These are phyloP conservation scores for Kluyveromyces wickerhamii DNA, from an alignment of 805 yeast species.

Conservation along the genomic window DNA sequence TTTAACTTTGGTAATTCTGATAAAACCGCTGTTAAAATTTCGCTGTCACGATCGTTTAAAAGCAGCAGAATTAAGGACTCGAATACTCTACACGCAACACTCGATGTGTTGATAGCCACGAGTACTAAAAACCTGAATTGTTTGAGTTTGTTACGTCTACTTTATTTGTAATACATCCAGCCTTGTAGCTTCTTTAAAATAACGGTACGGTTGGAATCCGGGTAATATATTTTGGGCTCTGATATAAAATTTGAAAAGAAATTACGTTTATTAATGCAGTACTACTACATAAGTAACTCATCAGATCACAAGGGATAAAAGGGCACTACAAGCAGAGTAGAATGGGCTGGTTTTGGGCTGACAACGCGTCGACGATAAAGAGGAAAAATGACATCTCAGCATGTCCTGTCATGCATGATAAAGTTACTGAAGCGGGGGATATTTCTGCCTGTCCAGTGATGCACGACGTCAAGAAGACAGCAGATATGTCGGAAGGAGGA, in stretches of 20 bases:
- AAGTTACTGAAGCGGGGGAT: conserved; percentile 9
- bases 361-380: conserved; percentile 18
- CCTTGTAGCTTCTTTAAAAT: too few species aligned
- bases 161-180: too few species aligned
- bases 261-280: background rate
- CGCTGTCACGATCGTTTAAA: too few species aligned
- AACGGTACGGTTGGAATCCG: too few species aligned
- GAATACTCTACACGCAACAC: too few species aligned
- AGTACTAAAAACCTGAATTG: too few species aligned
- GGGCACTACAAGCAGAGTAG: conserved; percentile 4
- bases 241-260: conserved; percentile 1
- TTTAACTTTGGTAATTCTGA: too few species aligned
- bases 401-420: conserved; percentile 26
- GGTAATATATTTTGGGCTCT: background rate
- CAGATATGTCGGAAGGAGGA: conserved; percentile 7
- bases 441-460: conserved; percentile 36
- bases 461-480: conserved; percentile 19
- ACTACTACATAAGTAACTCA: background rate
- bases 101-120: too few species aligned
- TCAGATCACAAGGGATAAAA: background rate
- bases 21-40: too few species aligned
- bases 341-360: conserved; percentile 95
- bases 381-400: conserved; percentile 14
- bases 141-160: too few species aligned
- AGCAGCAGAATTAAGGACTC: too few species aligned